Percentiles rank a stretch among this genome's conserved stretches.
phyloP scores from a whole-genome alignment of 306 rosid genomes.

The Quercus glauca region DNA sequence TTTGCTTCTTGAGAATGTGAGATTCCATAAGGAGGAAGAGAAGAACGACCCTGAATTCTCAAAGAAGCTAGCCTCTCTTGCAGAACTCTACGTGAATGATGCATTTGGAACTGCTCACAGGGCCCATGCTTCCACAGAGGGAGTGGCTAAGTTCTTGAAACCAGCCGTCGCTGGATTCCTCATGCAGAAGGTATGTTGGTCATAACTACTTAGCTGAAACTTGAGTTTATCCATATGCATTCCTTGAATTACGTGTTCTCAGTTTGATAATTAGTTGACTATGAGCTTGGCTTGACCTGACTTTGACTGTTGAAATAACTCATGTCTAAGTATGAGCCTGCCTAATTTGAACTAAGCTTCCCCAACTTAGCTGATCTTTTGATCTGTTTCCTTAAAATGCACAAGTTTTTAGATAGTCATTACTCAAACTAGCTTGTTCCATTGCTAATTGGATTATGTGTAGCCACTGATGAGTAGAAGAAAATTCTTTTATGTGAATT shows the following conservation, averaged over 20 bases:
- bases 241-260: background rate
- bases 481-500: background rate
- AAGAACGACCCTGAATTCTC: constrained; percentile 93
- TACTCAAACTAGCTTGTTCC: background rate
- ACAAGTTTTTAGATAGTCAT: background rate
- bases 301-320: background rate
- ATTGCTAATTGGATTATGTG: background rate
- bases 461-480: background rate
- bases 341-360: background rate
- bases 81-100: constrained; percentile 89
- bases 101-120: constrained; percentile 97
- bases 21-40: constrained; percentile 96
- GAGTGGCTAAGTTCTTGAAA: constrained; percentile 80
- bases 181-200: constrained; percentile 83
- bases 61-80: constrained; percentile 89
- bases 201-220: background rate
- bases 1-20: constrained; percentile 89
- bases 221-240: background rate
- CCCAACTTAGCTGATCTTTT: background rate
- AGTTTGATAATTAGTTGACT: background rate
- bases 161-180: constrained; percentile 95
- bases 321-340: background rate
- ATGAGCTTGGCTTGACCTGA: background rate
- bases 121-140: constrained; percentile 97
- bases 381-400: background rate